A percentile compares a stretch with the other conserved stretches of the same genome.
Conservation (phyloP, 345 rosid species). For the Citropsis articulata region DNA sequence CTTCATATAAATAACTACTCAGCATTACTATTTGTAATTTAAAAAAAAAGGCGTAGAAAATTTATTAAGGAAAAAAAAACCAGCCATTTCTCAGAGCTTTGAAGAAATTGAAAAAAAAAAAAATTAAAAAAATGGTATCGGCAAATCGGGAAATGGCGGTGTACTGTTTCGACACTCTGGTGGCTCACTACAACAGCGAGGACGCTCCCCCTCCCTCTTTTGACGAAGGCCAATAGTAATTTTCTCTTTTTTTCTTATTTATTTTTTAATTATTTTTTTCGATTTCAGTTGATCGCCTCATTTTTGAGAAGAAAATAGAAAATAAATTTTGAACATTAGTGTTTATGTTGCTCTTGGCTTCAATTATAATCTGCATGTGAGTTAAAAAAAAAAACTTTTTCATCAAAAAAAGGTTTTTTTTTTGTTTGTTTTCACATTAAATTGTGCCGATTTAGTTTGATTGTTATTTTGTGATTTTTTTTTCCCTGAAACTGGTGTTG, state of each 20-base stretch:
- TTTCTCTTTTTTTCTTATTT: background rate
- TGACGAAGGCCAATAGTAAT: conserved; percentile 77
- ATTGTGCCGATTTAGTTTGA: background rate
- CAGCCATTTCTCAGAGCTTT: conserved; percentile 6
- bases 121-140: conserved; percentile 58
- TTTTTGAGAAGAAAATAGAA: background rate
- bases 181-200: conserved; percentile 87
- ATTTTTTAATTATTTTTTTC: background rate
- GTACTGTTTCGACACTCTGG: conserved; percentile 89
- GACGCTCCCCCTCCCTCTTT: conserved; percentile 87
- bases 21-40: background rate
- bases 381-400: background rate
- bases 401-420: no score
- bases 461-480: background rate
- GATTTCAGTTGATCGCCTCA: conserved; percentile 2
- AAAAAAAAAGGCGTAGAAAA: background rate
- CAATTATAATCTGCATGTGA: background rate
- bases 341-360: background rate
- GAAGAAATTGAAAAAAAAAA: background rate
- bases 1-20: background rate
- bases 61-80: background rate
- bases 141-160: conserved; percentile 98
- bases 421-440: background rate
- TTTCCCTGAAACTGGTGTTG: background rate
- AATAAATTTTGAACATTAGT: background rate